Evolutionary conservation across 1,139 yeast species (phyloP), one percentile per base, ranked within the genome.

Genomic region (Nakaseomyces uthaithaninus): DNA sequence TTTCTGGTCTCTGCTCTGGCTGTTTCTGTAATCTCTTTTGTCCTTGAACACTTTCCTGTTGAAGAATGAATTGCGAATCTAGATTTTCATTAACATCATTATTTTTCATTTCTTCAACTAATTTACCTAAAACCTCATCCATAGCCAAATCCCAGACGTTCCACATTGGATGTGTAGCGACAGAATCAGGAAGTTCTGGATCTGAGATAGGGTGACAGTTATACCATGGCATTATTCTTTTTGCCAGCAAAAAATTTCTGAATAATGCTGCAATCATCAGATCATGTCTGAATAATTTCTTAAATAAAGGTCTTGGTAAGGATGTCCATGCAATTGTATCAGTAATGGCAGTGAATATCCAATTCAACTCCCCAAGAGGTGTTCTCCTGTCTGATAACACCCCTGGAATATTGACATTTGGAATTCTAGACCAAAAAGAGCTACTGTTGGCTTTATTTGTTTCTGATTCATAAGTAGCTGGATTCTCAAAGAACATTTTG

Each of bases 311-410:
- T 45, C 95, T 71, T 2, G 94, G 87, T 37, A 93, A 65, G 1
- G 91, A 75, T 0, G 95, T 86, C 97, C 98, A 93, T 4, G 98
- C 98, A 46, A 91, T 91, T 0, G 97, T 91, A 62, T 91, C 99
- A 2, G 98, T 91, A 31, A 91, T 87, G 3, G 98, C 97, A 1
- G 97, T 93, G 62, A 91, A 91, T 27, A 91, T 91, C 97, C 98
- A 93, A 58, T 87, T 87, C 44, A 91, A 70, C 59, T 93, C 98
- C 19, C 98, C 99, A 33, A 91, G 65, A 0, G 98, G 97, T 0
- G 98, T 93, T 49, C 95, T 70, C 54, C 98, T 72, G 58, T 91
- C 97, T 2, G 95, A 83, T 38, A 87, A 66, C 49, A 84, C 81
- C 1, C 98, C 98, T 0, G 97, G 97, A 17, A 87, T 81, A 15